These are phyloP conservation scores for Vitis rotundifolia DNA, from an alignment of 164 flowering plant genomes.

Conservation along the genomic window DNA sequence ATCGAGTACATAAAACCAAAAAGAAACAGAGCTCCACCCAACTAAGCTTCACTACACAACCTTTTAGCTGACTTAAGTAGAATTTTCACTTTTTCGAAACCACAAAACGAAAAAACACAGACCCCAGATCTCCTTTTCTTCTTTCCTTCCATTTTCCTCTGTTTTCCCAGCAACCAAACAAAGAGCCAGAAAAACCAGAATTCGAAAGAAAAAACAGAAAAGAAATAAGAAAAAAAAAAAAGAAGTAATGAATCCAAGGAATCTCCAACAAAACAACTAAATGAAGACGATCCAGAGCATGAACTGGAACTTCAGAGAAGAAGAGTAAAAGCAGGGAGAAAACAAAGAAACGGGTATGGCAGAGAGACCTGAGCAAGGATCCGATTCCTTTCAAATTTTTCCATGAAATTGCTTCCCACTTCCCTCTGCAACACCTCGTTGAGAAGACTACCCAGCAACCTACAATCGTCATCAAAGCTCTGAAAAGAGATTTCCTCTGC, in stretches of 20 bases:
- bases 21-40: too few species aligned
- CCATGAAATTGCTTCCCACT: slow-evolving; percentile 56
- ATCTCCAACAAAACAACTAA: too few species aligned
- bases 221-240: too few species aligned
- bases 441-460: slow-evolving; percentile 64
- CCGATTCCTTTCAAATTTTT: slow-evolving; percentile 59
- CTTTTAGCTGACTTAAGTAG: too few species aligned
- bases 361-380: slow-evolving; percentile 66
- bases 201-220: background rate
- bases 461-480: slow-evolving; percentile 79
- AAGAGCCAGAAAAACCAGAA: background rate
- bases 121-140: background rate
- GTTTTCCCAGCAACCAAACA: slow-evolving; percentile 13
- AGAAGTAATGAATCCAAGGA: too few species aligned
- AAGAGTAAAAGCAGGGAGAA: background rate
- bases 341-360: background rate
- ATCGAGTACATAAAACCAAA: too few species aligned
- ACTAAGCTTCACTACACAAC: too few species aligned
- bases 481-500: slow-evolving; percentile 89
- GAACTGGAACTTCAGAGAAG: background rate
- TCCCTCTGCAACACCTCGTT: slow-evolving; percentile 76
- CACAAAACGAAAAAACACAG: background rate
- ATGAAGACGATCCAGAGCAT: too few species aligned
- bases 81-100: background rate
- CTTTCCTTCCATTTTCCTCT: background rate